Percentiles rank a stretch among this genome's conserved stretches.
phyloP scores from a whole-genome alignment of 2,329 filamentous ascomycete species.

The Lasiodiplodia theobromae region DNA sequence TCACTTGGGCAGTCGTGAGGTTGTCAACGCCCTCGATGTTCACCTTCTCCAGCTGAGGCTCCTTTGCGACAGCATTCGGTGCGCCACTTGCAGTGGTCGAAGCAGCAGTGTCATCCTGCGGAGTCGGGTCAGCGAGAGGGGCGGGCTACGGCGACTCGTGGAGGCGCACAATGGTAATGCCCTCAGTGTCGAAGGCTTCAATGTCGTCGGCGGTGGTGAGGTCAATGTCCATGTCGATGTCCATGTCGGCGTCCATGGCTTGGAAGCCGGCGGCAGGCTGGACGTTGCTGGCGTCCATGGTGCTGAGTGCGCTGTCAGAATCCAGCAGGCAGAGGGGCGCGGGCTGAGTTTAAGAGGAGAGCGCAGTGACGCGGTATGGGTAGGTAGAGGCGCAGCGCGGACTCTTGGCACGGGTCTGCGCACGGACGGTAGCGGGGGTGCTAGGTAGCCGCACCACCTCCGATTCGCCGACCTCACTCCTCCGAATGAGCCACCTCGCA shows the following conservation, averaged over 20 bases:
- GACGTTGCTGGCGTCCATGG: constrained; percentile 27
- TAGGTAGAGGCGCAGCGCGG: constrained; percentile 15
- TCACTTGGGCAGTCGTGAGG: constrained; percentile 80
- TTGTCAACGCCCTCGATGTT: constrained; percentile 84
- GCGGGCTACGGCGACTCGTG: constrained; percentile 17
- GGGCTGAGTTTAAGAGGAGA: constrained; percentile 13
- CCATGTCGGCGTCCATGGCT: constrained; percentile 33
- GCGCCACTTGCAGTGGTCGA: neutral
- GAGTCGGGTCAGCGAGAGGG: constrained; percentile 12
- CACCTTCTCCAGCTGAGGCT: constrained; percentile 68
- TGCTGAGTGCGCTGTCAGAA: neutral
- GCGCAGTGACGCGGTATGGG: constrained; percentile 1
- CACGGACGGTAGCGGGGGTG: constrained; percentile 9
- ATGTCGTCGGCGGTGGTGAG: constrained; percentile 38
- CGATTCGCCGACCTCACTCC: constrained; percentile 20
- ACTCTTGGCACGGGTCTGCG: constrained; percentile 1
- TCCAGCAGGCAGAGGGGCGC: neutral
- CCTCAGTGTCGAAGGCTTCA: constrained; percentile 35
- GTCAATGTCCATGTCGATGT: constrained; percentile 47
- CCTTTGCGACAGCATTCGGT: neutral
- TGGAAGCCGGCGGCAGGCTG: constrained; percentile 15
- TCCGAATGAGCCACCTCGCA: neutral
- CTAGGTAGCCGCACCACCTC: neutral
- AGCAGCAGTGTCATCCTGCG: constrained; percentile 11
- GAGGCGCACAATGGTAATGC: constrained; percentile 36